phyloP scores from a whole-genome alignment of 257 asterid species.

The Fraxinus quadrangulata region DNA sequence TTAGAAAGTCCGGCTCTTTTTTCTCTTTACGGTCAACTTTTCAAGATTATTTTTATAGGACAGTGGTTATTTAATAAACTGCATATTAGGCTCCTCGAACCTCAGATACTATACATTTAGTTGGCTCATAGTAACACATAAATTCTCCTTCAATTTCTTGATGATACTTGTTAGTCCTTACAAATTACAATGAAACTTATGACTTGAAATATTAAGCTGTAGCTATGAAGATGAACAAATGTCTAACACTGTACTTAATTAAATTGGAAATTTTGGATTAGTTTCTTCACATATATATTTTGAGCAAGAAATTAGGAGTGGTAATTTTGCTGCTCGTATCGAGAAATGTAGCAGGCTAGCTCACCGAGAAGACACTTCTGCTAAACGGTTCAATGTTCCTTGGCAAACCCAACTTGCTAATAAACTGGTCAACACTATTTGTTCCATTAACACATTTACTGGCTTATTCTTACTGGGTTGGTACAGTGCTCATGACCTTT shows the following conservation, averaged over 20 bases:
- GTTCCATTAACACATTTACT: background rate
- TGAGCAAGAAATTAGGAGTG: background rate
- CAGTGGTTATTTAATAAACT: background rate
- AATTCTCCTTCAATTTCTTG: background rate
- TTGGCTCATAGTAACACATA: slow-evolving; percentile 4
- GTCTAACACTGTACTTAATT: background rate
- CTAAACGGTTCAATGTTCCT: background rate
- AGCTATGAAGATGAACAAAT: background rate
- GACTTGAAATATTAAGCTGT: background rate
- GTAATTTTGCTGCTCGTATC: background rate
- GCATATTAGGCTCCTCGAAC: background rate
- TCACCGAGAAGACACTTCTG: background rate
- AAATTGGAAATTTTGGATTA: background rate
- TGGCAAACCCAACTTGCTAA: background rate
- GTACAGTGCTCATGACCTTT: background rate
- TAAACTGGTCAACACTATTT: background rate
- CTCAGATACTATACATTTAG: background rate
- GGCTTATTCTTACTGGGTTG: background rate
- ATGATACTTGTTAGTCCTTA: background rate
- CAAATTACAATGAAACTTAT: background rate
- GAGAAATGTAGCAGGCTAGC: background rate
- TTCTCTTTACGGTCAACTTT: background rate
- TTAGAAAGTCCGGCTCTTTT: background rate
- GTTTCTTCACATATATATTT: background rate
- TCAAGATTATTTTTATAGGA: background rate